Conservation (phyloP, 768 basidiomycete genomes). For the Botryobasidium botryosum region DNA sequence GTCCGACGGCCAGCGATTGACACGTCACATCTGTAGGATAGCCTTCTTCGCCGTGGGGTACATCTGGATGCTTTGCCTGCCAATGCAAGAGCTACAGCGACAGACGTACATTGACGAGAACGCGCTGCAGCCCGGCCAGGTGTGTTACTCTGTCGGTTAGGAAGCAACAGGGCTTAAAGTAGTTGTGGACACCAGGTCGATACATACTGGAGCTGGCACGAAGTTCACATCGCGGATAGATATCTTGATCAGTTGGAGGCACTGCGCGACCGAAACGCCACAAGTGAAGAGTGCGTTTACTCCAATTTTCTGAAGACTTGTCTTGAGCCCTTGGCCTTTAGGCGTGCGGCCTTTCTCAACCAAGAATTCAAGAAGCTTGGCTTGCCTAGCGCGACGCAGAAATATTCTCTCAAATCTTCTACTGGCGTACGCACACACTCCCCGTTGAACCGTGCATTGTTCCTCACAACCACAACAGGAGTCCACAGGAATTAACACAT, state of each 20-base stretch:
- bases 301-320: neutral
- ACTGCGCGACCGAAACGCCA: conserved; percentile 43
- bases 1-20: too few species aligned
- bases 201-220: conserved; percentile 81
- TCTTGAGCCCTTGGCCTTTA: conserved; percentile 18
- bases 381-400: conserved; percentile 48
- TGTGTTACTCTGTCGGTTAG: conserved; percentile 20
- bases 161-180: neutral
- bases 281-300: conserved; percentile 49
- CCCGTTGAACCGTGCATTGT: neutral
- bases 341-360: conserved; percentile 45
- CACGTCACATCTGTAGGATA: too few species aligned
- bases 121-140: conserved; percentile 84
- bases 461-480: neutral
- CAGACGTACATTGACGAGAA: conserved; percentile 86
- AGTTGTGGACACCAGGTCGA: conserved; percentile 45
- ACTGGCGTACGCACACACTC: conserved; percentile 29
- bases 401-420: conserved; percentile 39
- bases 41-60: conserved; percentile 50
- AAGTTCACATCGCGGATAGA: conserved; percentile 75
- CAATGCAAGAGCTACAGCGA: conserved; percentile 43
- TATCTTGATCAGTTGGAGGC: conserved; percentile 55
- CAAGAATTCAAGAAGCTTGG: conserved; percentile 61
- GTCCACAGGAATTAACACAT: conserved; percentile 63
- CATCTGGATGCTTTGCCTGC: conserved; percentile 71